Evolutionary conservation across 2,329 filamentous ascomycete species (phyloP).

Genomic region (Ceratocystis colombiana): DNA sequence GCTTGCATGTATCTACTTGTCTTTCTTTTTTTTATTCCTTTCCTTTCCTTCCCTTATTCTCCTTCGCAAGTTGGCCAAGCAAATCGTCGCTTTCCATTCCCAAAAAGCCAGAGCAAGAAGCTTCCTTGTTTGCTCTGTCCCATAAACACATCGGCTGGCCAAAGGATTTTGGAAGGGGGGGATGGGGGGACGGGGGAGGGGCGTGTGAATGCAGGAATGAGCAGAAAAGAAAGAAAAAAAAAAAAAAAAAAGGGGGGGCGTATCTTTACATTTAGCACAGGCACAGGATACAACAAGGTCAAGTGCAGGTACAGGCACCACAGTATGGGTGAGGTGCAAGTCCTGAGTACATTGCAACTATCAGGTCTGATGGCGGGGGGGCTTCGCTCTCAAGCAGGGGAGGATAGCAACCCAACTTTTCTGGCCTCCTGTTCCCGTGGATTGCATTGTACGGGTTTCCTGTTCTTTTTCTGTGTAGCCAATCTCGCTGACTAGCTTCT

Average conservation of each 20-base stretch:
- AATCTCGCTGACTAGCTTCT: too few species aligned
- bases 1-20: not conserved
- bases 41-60: not conserved
- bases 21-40: not conserved
- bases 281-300: too few species aligned
- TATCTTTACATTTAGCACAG: not conserved
- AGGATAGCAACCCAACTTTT: too few species aligned
- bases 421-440: not conserved
- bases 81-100: not conserved
- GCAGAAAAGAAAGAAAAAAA: not conserved
- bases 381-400: not conserved
- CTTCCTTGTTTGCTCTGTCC: constrained; percentile 9
- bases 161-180: not conserved
- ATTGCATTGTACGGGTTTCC: not conserved
- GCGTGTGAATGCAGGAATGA: not conserved
- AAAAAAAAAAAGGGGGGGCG: not conserved
- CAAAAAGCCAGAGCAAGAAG: not conserved
- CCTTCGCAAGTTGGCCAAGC: constrained; percentile 3
- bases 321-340: not conserved
- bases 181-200: not conserved
- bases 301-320: not conserved
- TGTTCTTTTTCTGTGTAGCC: not conserved
- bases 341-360: not conserved
- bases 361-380: not conserved
- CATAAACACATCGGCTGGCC: not conserved